Base-by-base conservation (phyloP, 2,329 filamentous ascomycete species). In the Emmonsia crescens region DNA sequence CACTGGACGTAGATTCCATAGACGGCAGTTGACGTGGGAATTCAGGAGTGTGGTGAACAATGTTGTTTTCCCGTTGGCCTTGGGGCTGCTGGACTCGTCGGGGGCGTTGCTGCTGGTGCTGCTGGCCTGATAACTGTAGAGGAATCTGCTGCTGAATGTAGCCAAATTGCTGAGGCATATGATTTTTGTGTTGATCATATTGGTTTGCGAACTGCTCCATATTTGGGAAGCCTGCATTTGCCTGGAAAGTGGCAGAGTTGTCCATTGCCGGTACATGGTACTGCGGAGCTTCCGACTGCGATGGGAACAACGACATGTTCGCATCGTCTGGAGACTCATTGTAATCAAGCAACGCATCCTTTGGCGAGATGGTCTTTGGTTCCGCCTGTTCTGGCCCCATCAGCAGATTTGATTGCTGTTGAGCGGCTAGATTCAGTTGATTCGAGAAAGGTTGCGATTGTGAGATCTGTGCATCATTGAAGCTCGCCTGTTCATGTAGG, bases 351-450 rank as follows among this genome's bases (percentile, higher is more conserved):
- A 96, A 77, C 1, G 92, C 89, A 69, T 97, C 93, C 76, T 96
- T 95, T 29, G 93, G 94, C 1, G 93, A 97, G 55, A 99, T 96
- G 0, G 93, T 96, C 74, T 90, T 89, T 1, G 85, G 81, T n/a
- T 87, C 71, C 44, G 72, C 67, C 64, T 73, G 67, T 58, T 75
- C 67, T 14, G 55, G 60, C 55, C 62, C 63, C 31, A 60, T 62
- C 31, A 60, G 42, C 40, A 66, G 51, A 9, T 54, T 60, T 3
- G 64, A 61, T 54, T 54, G 59, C 48, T 60, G 66, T 56, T 66
- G 67, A 46, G 72, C 69, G 38, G 66, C 36, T 61, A 72, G 68
- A 10, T 73, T 72, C n/a, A 74, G 67, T 42, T 72, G 72, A n/a
- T 72, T 72, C 1, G 70, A 74, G 36, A 80, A 71, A 46, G 78